phyloP scores from a whole-genome alignment of 495 filamentous ascomycete species.

The Neurospora sublineolata region DNA sequence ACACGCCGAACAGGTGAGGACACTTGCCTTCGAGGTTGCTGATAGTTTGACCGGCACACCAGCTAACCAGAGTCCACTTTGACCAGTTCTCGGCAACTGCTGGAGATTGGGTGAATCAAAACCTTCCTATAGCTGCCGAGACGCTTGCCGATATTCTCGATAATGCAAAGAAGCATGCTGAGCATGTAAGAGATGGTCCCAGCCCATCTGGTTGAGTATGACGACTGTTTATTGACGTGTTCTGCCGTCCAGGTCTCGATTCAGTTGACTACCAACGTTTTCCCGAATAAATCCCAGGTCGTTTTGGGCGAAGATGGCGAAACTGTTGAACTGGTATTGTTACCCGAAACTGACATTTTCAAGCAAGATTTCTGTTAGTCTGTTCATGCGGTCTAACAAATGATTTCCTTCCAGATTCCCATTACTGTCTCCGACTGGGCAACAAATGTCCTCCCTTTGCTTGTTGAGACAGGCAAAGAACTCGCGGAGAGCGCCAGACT shows the following conservation, averaged over 20 bases:
- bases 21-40: neutral
- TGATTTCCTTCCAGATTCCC: neutral
- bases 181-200: neutral
- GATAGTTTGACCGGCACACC: neutral
- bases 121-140: neutral
- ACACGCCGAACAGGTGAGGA: neutral
- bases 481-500: neutral
- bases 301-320: neutral
- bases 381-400: neutral
- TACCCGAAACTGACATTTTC: accelerated
- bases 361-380: too few relatives aligned
- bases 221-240: neutral
- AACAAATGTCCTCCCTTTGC: neutral
- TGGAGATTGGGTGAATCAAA: neutral
- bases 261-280: neutral
- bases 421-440: neutral
- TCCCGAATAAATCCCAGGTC: neutral
- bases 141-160: neutral
- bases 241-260: neutral
- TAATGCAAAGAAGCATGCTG: neutral
- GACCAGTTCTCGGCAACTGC: neutral
- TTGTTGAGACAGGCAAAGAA: neutral
- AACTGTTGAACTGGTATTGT: neutral
- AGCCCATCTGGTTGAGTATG: too few relatives aligned
- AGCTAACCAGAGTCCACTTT: neutral